Percentiles rank a stretch among this genome's conserved stretches.
phyloP scores from a whole-genome alignment of 2,329 filamentous ascomycete species.

The Nemania abortiva region DNA sequence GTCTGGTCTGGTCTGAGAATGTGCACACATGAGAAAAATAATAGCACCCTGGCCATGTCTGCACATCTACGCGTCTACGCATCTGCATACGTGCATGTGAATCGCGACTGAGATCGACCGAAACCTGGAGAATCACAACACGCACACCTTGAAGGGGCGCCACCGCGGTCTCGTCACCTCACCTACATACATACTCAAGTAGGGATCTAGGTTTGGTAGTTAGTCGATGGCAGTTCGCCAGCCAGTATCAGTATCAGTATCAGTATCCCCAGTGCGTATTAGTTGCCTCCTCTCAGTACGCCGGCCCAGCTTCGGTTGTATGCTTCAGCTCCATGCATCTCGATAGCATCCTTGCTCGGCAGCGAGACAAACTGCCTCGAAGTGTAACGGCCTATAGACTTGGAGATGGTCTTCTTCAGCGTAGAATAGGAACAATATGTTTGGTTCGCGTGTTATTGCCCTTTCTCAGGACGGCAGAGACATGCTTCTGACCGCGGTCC shows the following conservation, averaged over 20 bases:
- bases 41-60: conserved; percentile 16
- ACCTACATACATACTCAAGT: not conserved
- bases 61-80: not conserved
- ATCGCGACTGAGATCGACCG: conserved; percentile 1
- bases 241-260: too few relatives aligned
- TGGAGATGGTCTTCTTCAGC: not conserved
- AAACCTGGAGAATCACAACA: conserved; percentile 3
- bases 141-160: not conserved
- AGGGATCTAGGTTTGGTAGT: not conserved
- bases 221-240: conserved; percentile 8
- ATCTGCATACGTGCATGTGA: conserved; percentile 19
- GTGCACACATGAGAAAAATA: not conserved
- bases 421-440: not conserved
- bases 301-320: not conserved
- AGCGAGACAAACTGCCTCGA: not conserved
- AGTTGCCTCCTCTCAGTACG: not conserved
- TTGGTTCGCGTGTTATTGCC: not conserved
- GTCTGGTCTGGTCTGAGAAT: not conserved
- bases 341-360: not conserved
- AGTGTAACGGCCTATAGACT: not conserved
- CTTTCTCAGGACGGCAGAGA: conserved; percentile 3
- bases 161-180: not conserved
- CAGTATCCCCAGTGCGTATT: too few relatives aligned
- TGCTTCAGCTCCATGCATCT: conserved; percentile 6
- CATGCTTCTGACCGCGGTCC: conserved; percentile 4